Percentiles rank a stretch among this genome's conserved stretches.
Evolutionary conservation across 495 filamentous ascomycete genomes (phyloP).

Genomic region (Neurospora africana): DNA sequence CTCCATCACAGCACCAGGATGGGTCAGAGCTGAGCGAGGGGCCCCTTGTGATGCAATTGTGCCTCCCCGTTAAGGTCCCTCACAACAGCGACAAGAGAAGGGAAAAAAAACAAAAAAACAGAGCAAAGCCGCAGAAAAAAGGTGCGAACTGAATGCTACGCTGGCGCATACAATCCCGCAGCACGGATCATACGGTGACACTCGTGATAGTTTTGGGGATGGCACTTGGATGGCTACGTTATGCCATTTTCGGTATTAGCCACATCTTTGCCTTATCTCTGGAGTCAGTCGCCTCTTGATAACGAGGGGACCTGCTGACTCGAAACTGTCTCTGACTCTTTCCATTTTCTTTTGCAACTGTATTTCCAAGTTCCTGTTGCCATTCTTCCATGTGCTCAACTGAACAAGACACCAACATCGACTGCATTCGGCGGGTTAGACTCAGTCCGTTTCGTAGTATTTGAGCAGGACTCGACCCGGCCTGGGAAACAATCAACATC

Average conservation of each 20-base stretch:
- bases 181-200: background rate
- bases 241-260: background rate
- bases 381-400: background rate
- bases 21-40: background rate
- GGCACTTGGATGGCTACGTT: background rate
- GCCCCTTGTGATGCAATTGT: background rate
- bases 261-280: background rate
- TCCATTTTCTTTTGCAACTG: background rate
- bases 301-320: background rate
- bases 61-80: background rate
- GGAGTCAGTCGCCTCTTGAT: background rate
- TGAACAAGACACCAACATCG: background rate
- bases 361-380: background rate
- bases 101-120: background rate
- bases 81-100: background rate
- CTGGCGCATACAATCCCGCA: background rate
- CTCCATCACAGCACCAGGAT: background rate
- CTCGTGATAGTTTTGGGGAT: background rate
- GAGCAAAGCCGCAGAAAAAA: background rate
- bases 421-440: background rate
- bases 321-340: background rate
- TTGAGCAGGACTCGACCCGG: background rate
- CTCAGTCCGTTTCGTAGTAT: background rate
- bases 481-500: background rate
- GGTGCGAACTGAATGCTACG: background rate